These are phyloP conservation scores for Dacryopinax primogenitus DNA, from an alignment of 768 basidiomycete genomes.

Conservation along the genomic window DNA sequence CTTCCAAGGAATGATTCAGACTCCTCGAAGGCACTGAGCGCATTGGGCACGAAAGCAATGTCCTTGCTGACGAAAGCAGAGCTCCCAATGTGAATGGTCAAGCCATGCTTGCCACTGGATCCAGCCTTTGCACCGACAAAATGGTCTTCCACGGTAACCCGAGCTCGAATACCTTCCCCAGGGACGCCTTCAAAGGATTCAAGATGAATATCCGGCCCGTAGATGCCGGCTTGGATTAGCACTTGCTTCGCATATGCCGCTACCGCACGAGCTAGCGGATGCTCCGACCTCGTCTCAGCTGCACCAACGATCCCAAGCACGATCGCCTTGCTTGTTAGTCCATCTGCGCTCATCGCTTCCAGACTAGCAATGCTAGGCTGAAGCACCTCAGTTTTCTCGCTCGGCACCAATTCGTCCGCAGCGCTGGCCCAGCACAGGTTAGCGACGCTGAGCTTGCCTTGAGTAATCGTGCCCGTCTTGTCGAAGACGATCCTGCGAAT, in stretches of 20 bases:
- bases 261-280: slow-evolving; percentile 89
- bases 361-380: neutral
- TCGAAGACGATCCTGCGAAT: slow-evolving; percentile 78
- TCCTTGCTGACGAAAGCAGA: slow-evolving; percentile 53
- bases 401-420: slow-evolving; percentile 26
- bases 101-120: slow-evolving; percentile 19
- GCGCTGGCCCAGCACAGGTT: slow-evolving; percentile 55
- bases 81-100: slow-evolving; percentile 56
- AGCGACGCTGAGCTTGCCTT: slow-evolving; percentile 79
- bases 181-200: slow-evolving; percentile 76
- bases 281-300: slow-evolving; percentile 85
- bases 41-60: slow-evolving; percentile 36
- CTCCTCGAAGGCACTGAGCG: slow-evolving; percentile 50
- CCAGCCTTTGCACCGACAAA: neutral
- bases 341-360: slow-evolving; percentile 42
- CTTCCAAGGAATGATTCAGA: slow-evolving; percentile 61
- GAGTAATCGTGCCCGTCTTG: slow-evolving; percentile 95
- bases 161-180: slow-evolving; percentile 75
- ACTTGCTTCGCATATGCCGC: slow-evolving; percentile 65
- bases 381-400: slow-evolving; percentile 23
- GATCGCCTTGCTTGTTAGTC: slow-evolving; percentile 42
- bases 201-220: slow-evolving; percentile 37
- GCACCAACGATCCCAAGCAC: slow-evolving; percentile 72
- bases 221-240: slow-evolving; percentile 31
- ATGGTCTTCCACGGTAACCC: slow-evolving; percentile 33